These are phyloP conservation scores for Candida tallmaniae DNA, from an alignment of 805 yeast genomes.

Conservation along the genomic window DNA sequence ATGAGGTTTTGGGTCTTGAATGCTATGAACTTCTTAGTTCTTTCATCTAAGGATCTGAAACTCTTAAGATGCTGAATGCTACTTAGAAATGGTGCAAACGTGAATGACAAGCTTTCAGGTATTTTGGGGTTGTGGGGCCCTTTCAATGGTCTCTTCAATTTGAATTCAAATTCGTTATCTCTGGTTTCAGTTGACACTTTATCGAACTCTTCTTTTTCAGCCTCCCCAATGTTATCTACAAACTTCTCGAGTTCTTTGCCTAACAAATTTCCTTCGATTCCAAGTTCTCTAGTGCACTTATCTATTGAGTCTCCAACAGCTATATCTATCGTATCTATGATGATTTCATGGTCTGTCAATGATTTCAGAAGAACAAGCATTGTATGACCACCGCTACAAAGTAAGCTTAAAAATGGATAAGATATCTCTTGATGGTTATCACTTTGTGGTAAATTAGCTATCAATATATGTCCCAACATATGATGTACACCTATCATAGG, in stretches of 20 bases:
- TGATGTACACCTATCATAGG: conserved; percentile 93
- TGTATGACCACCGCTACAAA: conserved; percentile 95
- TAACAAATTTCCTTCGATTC: conserved; percentile 75
- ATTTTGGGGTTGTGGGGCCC: conserved; percentile 24
- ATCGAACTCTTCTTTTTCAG: conserved; percentile 21
- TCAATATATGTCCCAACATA: conserved; percentile 87
- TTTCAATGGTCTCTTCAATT: conserved; percentile 27
- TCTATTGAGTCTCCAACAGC: conserved; percentile 94
- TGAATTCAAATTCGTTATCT: conserved; percentile 21
- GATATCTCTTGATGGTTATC: conserved; percentile 30
- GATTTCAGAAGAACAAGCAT: conserved; percentile 68
- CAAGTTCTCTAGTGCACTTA: conserved; percentile 84
- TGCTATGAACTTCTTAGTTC: conserved; percentile 48
- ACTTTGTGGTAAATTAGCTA: conserved; percentile 25
- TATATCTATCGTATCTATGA: conserved; percentile 75
- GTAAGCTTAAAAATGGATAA: conserved; percentile 69
- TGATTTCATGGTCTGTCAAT: conserved; percentile 61
- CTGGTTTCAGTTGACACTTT: conserved; percentile 16
- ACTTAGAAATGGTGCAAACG: conserved; percentile 76
- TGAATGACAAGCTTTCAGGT: conserved; percentile 42
- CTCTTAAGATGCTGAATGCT: conserved; percentile 34
- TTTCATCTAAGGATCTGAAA: conserved; percentile 7
- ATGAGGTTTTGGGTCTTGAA: conserved; percentile 58
- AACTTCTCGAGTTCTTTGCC: conserved; percentile 76
- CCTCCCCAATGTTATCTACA: conserved; percentile 30